phyloP scores from a whole-genome alignment of 2,329 filamentous ascomycete species.

The Venturia oleaginea region DNA sequence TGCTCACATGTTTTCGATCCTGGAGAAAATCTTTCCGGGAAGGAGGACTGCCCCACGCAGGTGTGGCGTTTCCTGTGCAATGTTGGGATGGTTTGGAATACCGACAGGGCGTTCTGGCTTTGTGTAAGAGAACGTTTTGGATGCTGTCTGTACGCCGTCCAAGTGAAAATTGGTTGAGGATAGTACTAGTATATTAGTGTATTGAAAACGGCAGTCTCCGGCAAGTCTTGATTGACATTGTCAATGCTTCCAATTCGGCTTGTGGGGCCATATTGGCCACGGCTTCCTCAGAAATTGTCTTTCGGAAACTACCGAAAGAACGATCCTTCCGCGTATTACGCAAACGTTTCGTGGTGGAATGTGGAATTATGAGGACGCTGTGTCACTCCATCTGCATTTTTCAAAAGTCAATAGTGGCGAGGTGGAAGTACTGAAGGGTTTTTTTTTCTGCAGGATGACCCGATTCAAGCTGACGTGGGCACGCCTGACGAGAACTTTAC shows the following conservation, averaged over 20 bases:
- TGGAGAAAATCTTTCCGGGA: neutral
- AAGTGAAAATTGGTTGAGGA: neutral
- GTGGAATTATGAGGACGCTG: neutral
- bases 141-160: neutral
- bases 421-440: neutral
- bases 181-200: neutral
- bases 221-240: neutral
- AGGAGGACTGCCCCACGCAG: neutral
- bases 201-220: neutral
- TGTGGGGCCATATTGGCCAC: neutral
- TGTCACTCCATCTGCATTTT: neutral
- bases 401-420: neutral
- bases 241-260: neutral
- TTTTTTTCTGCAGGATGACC: neutral
- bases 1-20: neutral
- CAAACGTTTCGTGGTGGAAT: neutral
- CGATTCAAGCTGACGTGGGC: neutral
- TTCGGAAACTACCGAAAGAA: neutral
- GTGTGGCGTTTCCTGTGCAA: neutral
- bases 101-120: neutral
- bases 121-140: neutral
- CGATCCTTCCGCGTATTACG: neutral
- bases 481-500: neutral
- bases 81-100: neutral
- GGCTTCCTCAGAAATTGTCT: too few relatives aligned